Percentiles rank a stretch among this genome's conserved stretches.
Conservation (phyloP, 2,329 filamentous ascomycete genomes). For the Neofusicoccum ribis region DNA sequence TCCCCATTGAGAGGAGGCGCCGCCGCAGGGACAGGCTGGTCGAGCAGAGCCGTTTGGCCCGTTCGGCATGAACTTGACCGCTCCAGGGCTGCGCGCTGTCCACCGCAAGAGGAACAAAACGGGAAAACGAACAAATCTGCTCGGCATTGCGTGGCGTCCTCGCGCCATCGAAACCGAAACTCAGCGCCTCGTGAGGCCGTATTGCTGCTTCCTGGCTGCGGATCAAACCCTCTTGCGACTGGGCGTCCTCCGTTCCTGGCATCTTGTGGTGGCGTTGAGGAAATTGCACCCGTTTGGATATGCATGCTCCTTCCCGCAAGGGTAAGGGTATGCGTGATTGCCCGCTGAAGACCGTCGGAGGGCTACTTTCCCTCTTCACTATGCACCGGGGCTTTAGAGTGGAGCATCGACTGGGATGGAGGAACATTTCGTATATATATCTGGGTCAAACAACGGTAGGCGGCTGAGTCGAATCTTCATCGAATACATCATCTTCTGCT, state of each 20-base stretch:
- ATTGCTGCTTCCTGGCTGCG: neutral
- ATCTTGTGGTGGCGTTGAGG: neutral
- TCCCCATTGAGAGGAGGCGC: conserved; percentile 17
- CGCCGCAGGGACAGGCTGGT: conserved; percentile 16
- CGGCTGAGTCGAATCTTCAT: neutral
- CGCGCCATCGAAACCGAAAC: conserved; percentile 1
- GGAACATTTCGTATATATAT: neutral
- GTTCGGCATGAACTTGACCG: neutral
- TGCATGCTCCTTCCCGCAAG: neutral
- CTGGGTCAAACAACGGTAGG: neutral
- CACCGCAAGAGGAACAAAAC: neutral
- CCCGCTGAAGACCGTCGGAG: neutral
- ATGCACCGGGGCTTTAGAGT: neutral
- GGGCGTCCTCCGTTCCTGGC: neutral
- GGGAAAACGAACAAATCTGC: conserved; percentile 2
- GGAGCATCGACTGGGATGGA: neutral
- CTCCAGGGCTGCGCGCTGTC: neutral
- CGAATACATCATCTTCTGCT: neutral
- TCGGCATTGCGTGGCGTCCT: neutral
- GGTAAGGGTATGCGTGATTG: neutral
- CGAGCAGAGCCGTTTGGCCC: conserved; percentile 18
- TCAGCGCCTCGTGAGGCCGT: neutral
- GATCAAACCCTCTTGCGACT: conserved; percentile 11
- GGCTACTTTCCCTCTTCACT: neutral
- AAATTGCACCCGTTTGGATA: conserved; percentile 2